Conservation (phyloP, 352 stramenopile species). For the Phytophthora brassicae region DNA sequence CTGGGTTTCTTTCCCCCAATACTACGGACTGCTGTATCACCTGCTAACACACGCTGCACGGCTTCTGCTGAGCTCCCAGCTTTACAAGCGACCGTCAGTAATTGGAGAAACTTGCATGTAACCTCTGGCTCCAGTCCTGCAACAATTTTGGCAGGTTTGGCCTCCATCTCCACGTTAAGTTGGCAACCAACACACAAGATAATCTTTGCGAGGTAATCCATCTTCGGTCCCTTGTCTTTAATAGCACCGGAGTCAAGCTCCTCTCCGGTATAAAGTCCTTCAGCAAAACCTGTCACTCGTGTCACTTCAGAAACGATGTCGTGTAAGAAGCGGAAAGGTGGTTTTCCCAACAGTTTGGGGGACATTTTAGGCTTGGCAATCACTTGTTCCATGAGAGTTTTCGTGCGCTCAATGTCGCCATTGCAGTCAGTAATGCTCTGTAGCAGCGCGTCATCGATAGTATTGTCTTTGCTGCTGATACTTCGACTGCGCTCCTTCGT, state of each 20-base stretch:
- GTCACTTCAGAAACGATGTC: constrained; percentile 84
- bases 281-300: constrained; percentile 77
- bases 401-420: constrained; percentile 73
- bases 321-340: constrained; percentile 89
- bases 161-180: constrained; percentile 87
- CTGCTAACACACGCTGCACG: constrained; percentile 69
- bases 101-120: constrained; percentile 93
- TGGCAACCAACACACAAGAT: constrained; percentile 89
- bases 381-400: constrained; percentile 76
- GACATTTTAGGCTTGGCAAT: constrained; percentile 88
- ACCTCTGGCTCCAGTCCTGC: constrained; percentile 92
- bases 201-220: constrained; percentile 89
- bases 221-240: constrained; percentile 94
- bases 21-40: constrained; percentile 49
- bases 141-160: constrained; percentile 87
- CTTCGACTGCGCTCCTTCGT: constrained; percentile 37
- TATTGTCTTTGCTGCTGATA: constrained; percentile 30
- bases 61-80: constrained; percentile 63
- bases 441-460: constrained; percentile 45
- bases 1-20: constrained; percentile 34
- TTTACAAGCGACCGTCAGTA: constrained; percentile 82
- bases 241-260: constrained; percentile 91
- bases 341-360: constrained; percentile 78
- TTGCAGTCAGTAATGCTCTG: constrained; percentile 75
- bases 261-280: constrained; percentile 81